Evolutionary conservation across 208 protist species (phyloP).

Genomic region (Tritrichomonas foetus): DNA sequence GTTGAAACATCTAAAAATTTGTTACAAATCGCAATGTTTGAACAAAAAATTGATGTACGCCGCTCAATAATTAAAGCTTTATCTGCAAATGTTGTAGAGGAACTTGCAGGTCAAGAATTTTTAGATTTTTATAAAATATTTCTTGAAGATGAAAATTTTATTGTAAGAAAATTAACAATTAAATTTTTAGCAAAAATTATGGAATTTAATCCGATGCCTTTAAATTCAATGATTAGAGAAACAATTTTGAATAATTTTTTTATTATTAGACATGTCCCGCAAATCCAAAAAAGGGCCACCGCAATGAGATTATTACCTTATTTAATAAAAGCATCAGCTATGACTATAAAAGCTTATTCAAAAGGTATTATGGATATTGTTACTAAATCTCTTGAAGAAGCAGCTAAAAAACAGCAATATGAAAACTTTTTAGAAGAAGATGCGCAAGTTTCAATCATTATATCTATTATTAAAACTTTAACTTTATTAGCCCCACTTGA

Average conservation of each 20-base stretch:
- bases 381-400: background rate
- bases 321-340: background rate
- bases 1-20: background rate
- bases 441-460: background rate
- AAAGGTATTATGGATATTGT: background rate
- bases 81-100: no score
- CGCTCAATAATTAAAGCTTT: background rate
- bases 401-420: background rate
- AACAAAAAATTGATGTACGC: background rate
- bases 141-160: background rate
- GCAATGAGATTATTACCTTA: background rate
- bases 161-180: background rate
- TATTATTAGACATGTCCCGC: background rate
- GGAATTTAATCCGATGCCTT: background rate
- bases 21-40: background rate
- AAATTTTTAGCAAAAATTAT: background rate
- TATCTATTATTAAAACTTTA: background rate
- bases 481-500: background rate
- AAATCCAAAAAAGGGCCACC: background rate
- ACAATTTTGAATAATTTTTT: background rate
- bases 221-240: background rate
- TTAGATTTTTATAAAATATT: background rate
- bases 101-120: background rate
- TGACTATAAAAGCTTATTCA: background rate
- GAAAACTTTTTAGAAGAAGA: constrained; percentile 5